Base-by-base conservation (phyloP, 2,329 filamentous ascomycete species). In the Apiospora aurea region DNA sequence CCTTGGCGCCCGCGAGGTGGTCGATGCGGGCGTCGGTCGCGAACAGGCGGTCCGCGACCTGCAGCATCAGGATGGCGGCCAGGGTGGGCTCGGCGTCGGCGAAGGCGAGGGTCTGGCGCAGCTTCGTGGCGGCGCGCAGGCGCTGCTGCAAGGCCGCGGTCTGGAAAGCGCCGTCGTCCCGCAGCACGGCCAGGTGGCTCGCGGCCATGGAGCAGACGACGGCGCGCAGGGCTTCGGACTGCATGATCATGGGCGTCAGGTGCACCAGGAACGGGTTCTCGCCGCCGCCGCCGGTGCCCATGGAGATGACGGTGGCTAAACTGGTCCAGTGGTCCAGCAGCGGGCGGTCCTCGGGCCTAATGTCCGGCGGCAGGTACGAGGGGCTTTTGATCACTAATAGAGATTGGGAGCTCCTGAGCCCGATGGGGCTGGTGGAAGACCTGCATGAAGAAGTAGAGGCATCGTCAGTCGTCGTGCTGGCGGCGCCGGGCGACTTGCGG, bases 161-260 rank as follows among this genome's bases (percentile, higher is more conserved):
- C 0, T 73, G 72, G 10, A 80, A 70, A 13, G 46, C 13, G 46
- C 29, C 26, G 57, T 80, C 77, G 24, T 72, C 51, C 38, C 71
- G 76, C 18, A 81, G 72, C 29, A 79, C 74, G 4, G 77, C 77
- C 10, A 81, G 72, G 67, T 81, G 80, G 26, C 74, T 75, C 1
- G 80, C 80, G 0, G 80, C 79, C 74, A 81, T 79, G 16, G 75
- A 78, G 47, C 78, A 79, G 29, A 81, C 69, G 51, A 78, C 77
- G 38, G 75, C 77, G 26, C 77, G 76, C 5, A 81, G 77, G 4
- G 78, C 74, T 1, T 70, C 67, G 4, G 80, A 80, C 38, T 77
- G 73, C 5, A 74, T 29, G 69, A 78, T 75, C 77, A 81, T 80
- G 3, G 80, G 79, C 1, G 77, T 81, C 41, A 81, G 74, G 38